Conservation (phyloP, 805 yeast species). For the Pichia rugopelliculosa region DNA sequence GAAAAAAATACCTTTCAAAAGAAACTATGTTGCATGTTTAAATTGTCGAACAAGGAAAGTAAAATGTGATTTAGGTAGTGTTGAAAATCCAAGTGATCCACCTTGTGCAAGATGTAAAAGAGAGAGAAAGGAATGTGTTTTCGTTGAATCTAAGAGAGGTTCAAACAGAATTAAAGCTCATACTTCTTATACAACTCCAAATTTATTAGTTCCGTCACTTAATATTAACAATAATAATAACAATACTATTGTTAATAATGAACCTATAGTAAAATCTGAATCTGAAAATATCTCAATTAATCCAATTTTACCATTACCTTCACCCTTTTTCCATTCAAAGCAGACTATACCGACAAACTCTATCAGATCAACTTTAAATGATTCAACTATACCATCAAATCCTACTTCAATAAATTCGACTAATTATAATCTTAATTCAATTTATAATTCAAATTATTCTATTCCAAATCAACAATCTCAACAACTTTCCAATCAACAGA, state of each 20-base stretch:
- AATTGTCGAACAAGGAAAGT: slow-evolving; percentile 81
- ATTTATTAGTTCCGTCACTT: not conserved
- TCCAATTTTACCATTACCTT: slow-evolving; percentile 8
- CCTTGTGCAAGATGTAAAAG: slow-evolving; percentile 83
- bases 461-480: not conserved
- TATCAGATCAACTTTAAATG: not conserved
- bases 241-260: not conserved
- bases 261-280: not conserved
- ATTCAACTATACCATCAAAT: not conserved
- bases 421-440: not conserved
- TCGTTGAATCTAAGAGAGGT: slow-evolving; percentile 50
- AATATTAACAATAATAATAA: not conserved
- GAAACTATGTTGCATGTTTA: slow-evolving; percentile 78
- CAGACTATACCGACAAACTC: not conserved
- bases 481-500: no score
- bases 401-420: not conserved
- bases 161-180: slow-evolving; percentile 26
- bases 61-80: slow-evolving; percentile 77
- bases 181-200: not conserved
- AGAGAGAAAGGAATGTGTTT: slow-evolving; percentile 72
- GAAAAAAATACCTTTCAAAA: slow-evolving; percentile 33
- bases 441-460: not conserved
- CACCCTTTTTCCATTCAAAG: slow-evolving; percentile 6
- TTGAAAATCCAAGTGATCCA: slow-evolving; percentile 63
- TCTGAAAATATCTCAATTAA: not conserved